Evolutionary conservation across 805 yeast species (phyloP), one percentile per base, ranked within the genome.

Genomic region (Saitoella complicata): DNA sequence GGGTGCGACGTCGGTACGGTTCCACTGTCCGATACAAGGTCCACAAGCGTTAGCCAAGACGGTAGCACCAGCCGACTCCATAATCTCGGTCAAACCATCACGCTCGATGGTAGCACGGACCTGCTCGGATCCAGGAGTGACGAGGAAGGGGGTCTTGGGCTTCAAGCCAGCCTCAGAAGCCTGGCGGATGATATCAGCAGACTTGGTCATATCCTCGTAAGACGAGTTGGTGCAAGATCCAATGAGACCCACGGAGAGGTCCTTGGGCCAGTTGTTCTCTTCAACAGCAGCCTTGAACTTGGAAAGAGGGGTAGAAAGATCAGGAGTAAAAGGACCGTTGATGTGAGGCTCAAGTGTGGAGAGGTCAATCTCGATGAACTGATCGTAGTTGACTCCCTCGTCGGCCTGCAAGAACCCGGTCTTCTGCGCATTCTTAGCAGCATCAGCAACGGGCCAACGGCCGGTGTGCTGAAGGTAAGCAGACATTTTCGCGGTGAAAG

Each of bases 1-100:
- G 34, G 43, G 21, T n/a, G 12, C 38, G 65, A 84, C 76, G 64
- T 83, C 87, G 59, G 73, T 81, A 69, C 97, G 81, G 66, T 87
- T 95, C 97, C 97, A 88, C 73, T 88, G 96, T 60, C 97, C 97
- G 62, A 87, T 87, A 75, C 97, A 87, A 62, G 97, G 97, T 60
- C 97, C 97, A 73, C 97, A 88, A 48, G 97, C 97, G 63, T 88
- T 88, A 50, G 97, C 96, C 61, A 88, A 71, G 45, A 88, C 96
- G 49, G 80, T 73, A 63, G 94, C 97, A 56, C 96, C 96, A 58
- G 80, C 82, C 59, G 84, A 85, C 61, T 79, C 77, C 67, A 88
- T 86, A 54, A 91, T 80, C 55, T 80, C 71, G 55, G 88, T 76
- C 65, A 82, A 80, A 51, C 97, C 96, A 65, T 88, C 97, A 66